phyloP scores from a whole-genome alignment of 192 early-diverging fungal species.

The Backusella parvicylindrica region DNA sequence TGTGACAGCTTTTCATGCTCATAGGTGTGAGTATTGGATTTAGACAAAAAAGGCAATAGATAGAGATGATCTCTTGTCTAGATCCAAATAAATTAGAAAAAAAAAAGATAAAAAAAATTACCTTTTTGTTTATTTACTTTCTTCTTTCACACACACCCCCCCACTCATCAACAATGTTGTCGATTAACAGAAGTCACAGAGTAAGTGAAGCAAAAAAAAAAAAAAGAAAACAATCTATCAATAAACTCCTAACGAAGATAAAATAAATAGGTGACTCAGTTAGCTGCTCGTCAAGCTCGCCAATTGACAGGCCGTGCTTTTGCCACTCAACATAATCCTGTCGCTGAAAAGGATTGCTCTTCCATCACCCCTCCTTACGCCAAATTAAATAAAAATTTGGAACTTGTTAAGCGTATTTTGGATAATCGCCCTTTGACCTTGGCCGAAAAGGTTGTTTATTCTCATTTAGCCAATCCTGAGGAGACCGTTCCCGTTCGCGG shows the following conservation, averaged over 20 bases:
- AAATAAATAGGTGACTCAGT: constrained; percentile 1
- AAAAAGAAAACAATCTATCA: too few species aligned
- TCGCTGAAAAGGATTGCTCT: constrained; percentile 38
- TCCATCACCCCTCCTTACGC: constrained; percentile 51
- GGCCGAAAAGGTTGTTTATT: constrained; percentile 95
- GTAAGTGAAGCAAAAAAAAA: neutral
- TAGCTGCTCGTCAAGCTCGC: neutral
- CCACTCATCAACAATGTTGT: constrained; percentile 2
- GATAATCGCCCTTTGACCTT: constrained; percentile 72
- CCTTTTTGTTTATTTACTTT: neutral
- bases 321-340: constrained; percentile 28
- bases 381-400: constrained; percentile 44
- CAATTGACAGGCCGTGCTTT: constrained; percentile 3
- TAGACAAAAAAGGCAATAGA: neutral
- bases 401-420: constrained; percentile 45
- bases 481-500: constrained; percentile 69
- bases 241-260: neutral
- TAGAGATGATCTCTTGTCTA: constrained; percentile 1
- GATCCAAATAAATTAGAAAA: neutral
- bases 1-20: neutral
- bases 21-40: neutral
- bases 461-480: constrained; percentile 76
- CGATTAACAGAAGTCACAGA: constrained; percentile 8
- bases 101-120: constrained; percentile 5
- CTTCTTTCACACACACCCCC: constrained; percentile 6